Base-by-base conservation (phyloP, 129 eudicot species). In the Heracleum sosnowskyi region DNA sequence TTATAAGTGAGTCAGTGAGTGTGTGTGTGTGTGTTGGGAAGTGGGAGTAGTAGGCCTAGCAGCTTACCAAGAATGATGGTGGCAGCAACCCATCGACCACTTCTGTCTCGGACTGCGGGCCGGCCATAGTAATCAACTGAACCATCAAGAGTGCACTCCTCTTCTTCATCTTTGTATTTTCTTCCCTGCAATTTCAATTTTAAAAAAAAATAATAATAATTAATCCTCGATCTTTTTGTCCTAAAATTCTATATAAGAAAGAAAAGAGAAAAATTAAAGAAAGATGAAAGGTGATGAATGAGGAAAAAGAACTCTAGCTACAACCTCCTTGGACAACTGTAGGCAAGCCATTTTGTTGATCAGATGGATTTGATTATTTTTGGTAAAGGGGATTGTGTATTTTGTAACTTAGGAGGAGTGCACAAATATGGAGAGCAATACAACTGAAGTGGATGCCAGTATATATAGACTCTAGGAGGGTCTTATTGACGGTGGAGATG, bases 21-120 rank as follows among this genome's bases (percentile, higher is more conserved):
- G 73, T n/a, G n/a, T n/a, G n/a, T n/a, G n/a, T n/a, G n/a, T 64
- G 35, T 11, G 11, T 18, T 49, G 6, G 24, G 26, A 53, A 53
- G 28, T 53, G 10, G 26, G 24, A 49, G 7, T 37, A 28, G 62
- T 9, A 17, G 4, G 34, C 4, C 34, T 62, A 64, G 37, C 53
- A 70, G 80, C 88, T 82, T 88, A 95, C 98, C 81, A 49, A 95
- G 92, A 77, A 95, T 88, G 85, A 95, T 84, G 72, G 78, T 81
- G 42, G 94, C 98, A 75, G 98, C 98, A 72, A 82, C 74, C 98
- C 98, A 95, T 81, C 88, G 91, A 28, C 98, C 98, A 63, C 88
- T 90, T 71, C 62, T 82, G 35, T 79, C 82, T 78, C 96, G 83
- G 49, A 82, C 79, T 36, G 98, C 97, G 20, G 96, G 97, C 34